These are phyloP conservation scores for Plantago lanceolata DNA, from an alignment of 305 asterid genomes.

Conservation along the genomic window DNA sequence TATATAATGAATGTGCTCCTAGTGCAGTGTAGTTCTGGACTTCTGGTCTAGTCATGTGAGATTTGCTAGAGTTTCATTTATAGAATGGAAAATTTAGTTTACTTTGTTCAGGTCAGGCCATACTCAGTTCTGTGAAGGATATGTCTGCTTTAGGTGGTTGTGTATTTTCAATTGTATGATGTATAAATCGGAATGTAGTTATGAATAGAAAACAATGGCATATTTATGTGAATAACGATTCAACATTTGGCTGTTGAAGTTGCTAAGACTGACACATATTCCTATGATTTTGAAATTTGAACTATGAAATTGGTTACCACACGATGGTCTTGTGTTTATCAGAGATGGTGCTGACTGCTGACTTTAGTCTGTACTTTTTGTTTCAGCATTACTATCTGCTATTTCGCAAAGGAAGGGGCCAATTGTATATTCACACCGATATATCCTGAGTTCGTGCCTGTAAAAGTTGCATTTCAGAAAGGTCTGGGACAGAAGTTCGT, in stretches of 20 bases:
- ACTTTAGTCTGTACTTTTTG: neutral
- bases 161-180: too few relatives aligned
- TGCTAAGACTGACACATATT: neutral
- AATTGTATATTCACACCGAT: conserved; percentile 56
- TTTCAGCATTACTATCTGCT: conserved; percentile 67
- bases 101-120: neutral
- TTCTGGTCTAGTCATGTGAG: neutral
- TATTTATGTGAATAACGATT: neutral
- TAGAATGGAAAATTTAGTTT: neutral
- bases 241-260: neutral
- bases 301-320: conserved; percentile 2
- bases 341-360: neutral
- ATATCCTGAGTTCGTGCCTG: conserved; percentile 69
- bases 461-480: conserved; percentile 56
- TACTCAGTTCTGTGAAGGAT: neutral
- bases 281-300: neutral
- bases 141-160: neutral
- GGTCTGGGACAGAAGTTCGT: conserved; percentile 74
- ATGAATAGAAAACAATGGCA: neutral
- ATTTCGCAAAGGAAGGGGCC: conserved; percentile 73
- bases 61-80: neutral
- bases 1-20: neutral
- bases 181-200: too few relatives aligned
- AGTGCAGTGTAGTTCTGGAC: neutral
- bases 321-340: too few relatives aligned